phyloP scores from a whole-genome alignment of 2,329 filamentous ascomycete genomes.

The Xylaria sp. region DNA sequence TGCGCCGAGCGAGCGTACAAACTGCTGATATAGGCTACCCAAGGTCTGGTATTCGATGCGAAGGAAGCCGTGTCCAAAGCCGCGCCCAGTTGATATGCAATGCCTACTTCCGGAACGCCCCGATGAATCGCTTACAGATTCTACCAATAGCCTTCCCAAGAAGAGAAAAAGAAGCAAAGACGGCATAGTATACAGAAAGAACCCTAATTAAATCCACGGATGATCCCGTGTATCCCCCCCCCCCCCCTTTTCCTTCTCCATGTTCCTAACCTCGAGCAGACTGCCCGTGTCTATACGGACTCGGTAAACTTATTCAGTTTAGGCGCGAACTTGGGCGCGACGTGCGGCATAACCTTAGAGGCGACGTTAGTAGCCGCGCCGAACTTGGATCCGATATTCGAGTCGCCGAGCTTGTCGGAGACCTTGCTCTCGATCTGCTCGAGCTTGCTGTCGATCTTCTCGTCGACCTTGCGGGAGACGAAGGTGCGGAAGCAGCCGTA shows the following conservation, averaged over 20 bases:
- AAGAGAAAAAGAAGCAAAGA: conserved; percentile 8
- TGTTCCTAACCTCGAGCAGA: neutral
- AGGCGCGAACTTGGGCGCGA: conserved; percentile 5
- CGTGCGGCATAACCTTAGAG: conserved; percentile 3
- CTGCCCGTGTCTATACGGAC: conserved; percentile 18
- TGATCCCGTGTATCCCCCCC: neutral
- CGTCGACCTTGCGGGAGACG: conserved; percentile 40
- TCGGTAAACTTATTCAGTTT: conserved; percentile 30
- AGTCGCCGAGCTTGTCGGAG: conserved; percentile 29
- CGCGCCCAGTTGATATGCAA: conserved; percentile 11
- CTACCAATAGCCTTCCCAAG: neutral
- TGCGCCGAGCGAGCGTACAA: neutral
- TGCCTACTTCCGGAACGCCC: conserved; percentile 22
- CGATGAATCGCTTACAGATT: conserved; percentile 11
- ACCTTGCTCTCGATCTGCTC: conserved; percentile 36
- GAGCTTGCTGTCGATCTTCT: conserved; percentile 36
- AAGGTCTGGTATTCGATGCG: conserved; percentile 1
- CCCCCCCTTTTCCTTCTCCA: neutral
- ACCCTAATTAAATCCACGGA: conserved; percentile 21
- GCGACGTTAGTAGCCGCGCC: conserved; percentile 10
- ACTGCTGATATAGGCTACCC: conserved; percentile 4
- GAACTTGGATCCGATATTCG: neutral
- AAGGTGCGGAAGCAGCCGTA: conserved; percentile 58
- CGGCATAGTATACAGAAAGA: conserved; percentile 15
- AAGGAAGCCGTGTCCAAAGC: neutral